Base-by-base conservation (phyloP, 2,329 filamentous ascomycete species). In the Cordyceps cicadae region DNA sequence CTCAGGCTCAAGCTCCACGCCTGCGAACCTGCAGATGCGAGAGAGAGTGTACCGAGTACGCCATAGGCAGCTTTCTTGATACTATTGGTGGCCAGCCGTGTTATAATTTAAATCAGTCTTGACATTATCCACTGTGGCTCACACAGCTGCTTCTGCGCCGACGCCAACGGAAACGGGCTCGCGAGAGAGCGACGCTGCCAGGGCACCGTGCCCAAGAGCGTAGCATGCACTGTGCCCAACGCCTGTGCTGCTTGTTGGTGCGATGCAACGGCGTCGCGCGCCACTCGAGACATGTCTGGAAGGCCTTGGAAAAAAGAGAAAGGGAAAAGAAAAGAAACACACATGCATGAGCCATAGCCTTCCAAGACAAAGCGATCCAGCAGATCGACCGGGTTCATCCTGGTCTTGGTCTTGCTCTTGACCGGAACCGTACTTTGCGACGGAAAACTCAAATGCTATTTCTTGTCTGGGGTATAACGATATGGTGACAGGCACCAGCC, bases 11-110 rank as follows among this genome's bases (percentile, higher is more conserved):
- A 49, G 54, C 54, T 50, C 54, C 54, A 58, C 54, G 54, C 8
- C 54, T 58, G 55, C 55, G 55, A 58, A 51, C 55, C 55, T 58
- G 46, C 46, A 58, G 55, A 51, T 51, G 55, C 46, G 46, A 51
- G 48, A 34, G 11, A 58, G 34, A 37, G 34, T 37, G 11, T 37
- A 37, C 34, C 11, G 34, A 37, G 34, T 37, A 14, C 34, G 9
- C 34, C 34, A 37, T 37, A 37, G 1, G 24, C 29, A 43, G 46
- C 26, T 56, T n/a, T 14, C 9, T 21, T 39, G 17, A 1, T 51
- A 41, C 24, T 48, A 48, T 48, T 52, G 19, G 50, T 17, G 37
- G 50, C 50, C 34, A 39, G 50, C n/a, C 32, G 34, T 37, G 34
- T 37, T 37, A 37, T 37, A 37, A 37, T 17, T 15, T 17, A 50